Evolutionary conservation across 371 early-diverging fungal species (phyloP).

Genomic region (Blyttiomyces sp.): DNA sequence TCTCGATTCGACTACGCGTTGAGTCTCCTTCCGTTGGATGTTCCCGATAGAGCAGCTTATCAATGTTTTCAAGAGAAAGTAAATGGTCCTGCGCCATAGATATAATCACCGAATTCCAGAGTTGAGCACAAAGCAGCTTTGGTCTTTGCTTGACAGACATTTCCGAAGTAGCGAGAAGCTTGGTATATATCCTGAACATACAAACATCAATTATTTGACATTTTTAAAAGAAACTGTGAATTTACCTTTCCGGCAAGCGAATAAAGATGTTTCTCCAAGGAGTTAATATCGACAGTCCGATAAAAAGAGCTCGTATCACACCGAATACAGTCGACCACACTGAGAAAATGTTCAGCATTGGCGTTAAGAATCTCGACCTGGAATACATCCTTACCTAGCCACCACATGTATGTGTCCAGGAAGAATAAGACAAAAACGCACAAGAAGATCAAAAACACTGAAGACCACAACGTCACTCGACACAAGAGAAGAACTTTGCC

Average conservation of each 20-base stretch:
- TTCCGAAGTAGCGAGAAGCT: constrained; percentile 49
- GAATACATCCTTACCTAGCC: constrained; percentile 48
- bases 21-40: constrained; percentile 58
- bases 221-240: not conserved
- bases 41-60: constrained; percentile 73
- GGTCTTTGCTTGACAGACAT: constrained; percentile 73
- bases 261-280: constrained; percentile 87
- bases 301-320: constrained; percentile 72
- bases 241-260: constrained; percentile 68
- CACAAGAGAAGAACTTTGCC: constrained; percentile 7
- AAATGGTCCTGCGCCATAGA: constrained; percentile 86
- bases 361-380: not conserved
- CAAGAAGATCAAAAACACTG: constrained; percentile 4
- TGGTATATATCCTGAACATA: constrained; percentile 8
- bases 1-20: constrained; percentile 62
- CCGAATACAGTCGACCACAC: constrained; percentile 57
- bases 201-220: no score
- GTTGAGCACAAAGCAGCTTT: constrained; percentile 73
- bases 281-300: constrained; percentile 83
- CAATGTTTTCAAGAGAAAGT: constrained; percentile 74
- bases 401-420: constrained; percentile 90
- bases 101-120: constrained; percentile 87
- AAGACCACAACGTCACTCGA: constrained; percentile 31
- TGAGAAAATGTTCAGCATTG: constrained; percentile 16
- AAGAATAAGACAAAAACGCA: constrained; percentile 79